Conservation (phyloP, 2,329 filamentous ascomycete genomes). For the Colletotrichum lindemuthianum region DNA sequence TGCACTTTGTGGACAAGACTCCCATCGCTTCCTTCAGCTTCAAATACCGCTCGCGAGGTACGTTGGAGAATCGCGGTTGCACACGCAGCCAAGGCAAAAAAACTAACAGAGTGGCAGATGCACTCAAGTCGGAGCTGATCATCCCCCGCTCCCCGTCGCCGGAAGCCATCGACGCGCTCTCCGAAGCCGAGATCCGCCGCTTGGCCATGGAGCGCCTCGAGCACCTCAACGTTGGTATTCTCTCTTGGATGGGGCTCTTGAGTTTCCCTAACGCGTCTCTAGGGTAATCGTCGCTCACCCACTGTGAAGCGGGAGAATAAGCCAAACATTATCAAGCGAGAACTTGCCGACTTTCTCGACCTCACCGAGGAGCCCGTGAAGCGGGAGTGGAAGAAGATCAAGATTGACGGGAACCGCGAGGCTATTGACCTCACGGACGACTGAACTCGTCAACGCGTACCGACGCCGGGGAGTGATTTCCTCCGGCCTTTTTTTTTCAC, state of each 20-base stretch:
- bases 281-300: conserved; percentile 12
- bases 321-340: conserved; percentile 24
- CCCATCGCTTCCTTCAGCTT: conserved; percentile 38
- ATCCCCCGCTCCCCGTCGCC: conserved; percentile 36
- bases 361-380: conserved; percentile 27
- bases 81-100: accelerated
- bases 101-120: conserved; percentile 30
- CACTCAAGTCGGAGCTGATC: conserved; percentile 37
- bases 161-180: conserved; percentile 27
- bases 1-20: conserved; percentile 20
- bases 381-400: conserved; percentile 35
- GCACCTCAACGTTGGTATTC: conserved; percentile 16
- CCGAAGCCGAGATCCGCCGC: conserved; percentile 31
- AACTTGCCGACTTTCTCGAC: conserved; percentile 31
- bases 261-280: not conserved
- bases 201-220: conserved; percentile 31
- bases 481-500: not conserved
- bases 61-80: not conserved
- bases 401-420: conserved; percentile 23
- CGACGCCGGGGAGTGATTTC: not conserved
- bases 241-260: not conserved
- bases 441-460: conserved; percentile 2
- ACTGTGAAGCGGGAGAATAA: conserved; percentile 27
- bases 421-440: conserved; percentile 37
- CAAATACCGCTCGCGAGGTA: conserved; percentile 40